phyloP scores from a whole-genome alignment of 169 alveolate genomes.

The Plasmodium vivax region DNA sequence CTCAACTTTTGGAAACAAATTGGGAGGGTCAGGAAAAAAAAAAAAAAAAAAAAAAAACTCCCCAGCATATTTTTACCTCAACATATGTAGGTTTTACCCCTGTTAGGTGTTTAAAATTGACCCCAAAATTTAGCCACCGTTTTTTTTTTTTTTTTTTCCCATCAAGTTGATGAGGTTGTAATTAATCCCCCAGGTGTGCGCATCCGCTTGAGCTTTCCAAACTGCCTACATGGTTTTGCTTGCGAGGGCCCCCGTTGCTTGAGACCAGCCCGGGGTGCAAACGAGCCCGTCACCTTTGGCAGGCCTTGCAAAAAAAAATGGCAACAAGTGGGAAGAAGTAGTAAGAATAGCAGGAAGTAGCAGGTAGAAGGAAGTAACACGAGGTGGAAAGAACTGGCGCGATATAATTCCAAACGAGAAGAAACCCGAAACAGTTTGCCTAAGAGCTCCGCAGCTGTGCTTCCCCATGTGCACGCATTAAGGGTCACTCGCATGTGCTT shows the following conservation, averaged over 20 bases:
- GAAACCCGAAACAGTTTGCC: background rate
- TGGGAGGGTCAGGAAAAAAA: background rate
- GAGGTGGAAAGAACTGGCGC: background rate
- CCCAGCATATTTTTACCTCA: background rate
- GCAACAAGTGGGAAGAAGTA: background rate
- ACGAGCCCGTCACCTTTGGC: background rate
- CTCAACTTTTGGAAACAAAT: background rate
- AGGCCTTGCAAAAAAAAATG: background rate
- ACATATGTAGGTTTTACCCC: background rate
- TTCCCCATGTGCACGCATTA: background rate
- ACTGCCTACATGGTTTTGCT: background rate
- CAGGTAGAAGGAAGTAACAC: background rate
- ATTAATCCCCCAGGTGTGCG: background rate
- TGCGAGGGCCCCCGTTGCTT: background rate
- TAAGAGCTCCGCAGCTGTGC: background rate
- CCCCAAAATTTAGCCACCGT: background rate
- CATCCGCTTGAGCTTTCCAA: background rate
- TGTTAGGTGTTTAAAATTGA: background rate
- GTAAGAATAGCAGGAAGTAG: background rate
- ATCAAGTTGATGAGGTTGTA: background rate
- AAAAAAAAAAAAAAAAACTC: background rate
- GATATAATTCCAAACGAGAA: background rate
- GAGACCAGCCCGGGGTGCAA: background rate
- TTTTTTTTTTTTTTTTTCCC: slow-evolving; percentile 3
- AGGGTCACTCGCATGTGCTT: too few species aligned